phyloP scores from a whole-genome alignment of 73 alveolate species.

The Paraurostyla sp. region DNA sequence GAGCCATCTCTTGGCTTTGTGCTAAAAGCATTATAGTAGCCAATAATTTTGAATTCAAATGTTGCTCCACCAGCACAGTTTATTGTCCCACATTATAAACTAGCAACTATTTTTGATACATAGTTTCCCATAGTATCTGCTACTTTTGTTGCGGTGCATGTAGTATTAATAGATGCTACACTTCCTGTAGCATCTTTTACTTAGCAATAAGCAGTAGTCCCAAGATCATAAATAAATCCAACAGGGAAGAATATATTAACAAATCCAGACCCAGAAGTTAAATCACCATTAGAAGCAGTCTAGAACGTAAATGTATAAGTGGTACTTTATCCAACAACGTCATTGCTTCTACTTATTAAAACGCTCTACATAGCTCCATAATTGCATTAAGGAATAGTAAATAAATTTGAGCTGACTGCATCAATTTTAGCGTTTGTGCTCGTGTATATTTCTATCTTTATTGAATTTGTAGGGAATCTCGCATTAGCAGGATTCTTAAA shows the following conservation, averaged over 20 bases:
- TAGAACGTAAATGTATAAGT: slow-evolving; percentile 48
- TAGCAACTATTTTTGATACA: slow-evolving; percentile 23
- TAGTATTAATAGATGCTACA: slow-evolving; percentile 26
- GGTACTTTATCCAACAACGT: slow-evolving; percentile 54
- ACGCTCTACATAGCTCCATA: slow-evolving; percentile 69
- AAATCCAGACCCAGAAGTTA: slow-evolving; percentile 13
- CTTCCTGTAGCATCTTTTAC: slow-evolving; percentile 39
- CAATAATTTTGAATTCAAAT: slow-evolving; percentile 49
- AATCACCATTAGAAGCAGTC: slow-evolving; percentile 50
- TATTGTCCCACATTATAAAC: background rate
- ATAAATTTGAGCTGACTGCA: slow-evolving; percentile 39
- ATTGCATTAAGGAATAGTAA: slow-evolving; percentile 62
- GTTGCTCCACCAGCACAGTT: slow-evolving; percentile 7
- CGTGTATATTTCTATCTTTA: slow-evolving; percentile 42
- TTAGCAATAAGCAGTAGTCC: slow-evolving; percentile 47
- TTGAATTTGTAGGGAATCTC: slow-evolving; percentile 53
- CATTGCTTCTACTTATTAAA: slow-evolving; percentile 19
- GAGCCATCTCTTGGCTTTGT: slow-evolving; percentile 66
- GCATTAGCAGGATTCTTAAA: slow-evolving; percentile 71
- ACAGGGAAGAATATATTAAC: slow-evolving; percentile 59
- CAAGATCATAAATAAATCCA: slow-evolving; percentile 62
- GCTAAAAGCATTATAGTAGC: slow-evolving; percentile 61
- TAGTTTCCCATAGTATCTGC: slow-evolving; percentile 49
- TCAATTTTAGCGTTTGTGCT: slow-evolving; percentile 59
- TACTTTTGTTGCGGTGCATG: slow-evolving; percentile 46